Evolutionary conservation across 257 asterid species (phyloP).

Genomic region (Solanum peruvianum): DNA sequence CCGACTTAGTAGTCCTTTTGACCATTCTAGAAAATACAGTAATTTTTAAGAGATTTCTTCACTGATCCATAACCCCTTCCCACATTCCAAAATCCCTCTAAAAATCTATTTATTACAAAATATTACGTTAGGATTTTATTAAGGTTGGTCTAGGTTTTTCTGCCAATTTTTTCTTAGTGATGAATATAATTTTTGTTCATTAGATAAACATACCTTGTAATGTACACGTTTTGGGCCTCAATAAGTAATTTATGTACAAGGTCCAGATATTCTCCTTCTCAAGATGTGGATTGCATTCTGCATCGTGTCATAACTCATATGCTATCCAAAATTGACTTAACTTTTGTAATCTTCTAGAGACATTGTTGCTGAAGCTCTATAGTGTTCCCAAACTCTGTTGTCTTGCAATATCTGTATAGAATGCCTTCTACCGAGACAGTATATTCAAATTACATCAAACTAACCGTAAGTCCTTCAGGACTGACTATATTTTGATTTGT

Average conservation of each 20-base stretch:
- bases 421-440: background rate
- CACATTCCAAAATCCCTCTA: background rate
- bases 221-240: background rate
- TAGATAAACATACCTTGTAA: background rate
- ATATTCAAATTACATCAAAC: background rate
- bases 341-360: background rate
- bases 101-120: background rate
- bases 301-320: background rate
- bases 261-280: background rate
- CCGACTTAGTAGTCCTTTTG: background rate
- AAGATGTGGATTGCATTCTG: background rate
- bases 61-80: background rate
- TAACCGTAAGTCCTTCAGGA: background rate
- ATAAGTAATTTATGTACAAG: background rate
- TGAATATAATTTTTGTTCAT: background rate
- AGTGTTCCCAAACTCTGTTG: background rate
- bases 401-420: background rate
- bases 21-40: background rate
- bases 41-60: background rate
- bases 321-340: background rate
- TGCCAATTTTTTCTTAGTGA: background rate
- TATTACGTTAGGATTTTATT: background rate
- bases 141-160: background rate
- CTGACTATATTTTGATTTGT: background rate
- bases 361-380: background rate